Evolutionary conservation across 306 rosid species (phyloP).

Genomic region (Argentina anserina): DNA sequence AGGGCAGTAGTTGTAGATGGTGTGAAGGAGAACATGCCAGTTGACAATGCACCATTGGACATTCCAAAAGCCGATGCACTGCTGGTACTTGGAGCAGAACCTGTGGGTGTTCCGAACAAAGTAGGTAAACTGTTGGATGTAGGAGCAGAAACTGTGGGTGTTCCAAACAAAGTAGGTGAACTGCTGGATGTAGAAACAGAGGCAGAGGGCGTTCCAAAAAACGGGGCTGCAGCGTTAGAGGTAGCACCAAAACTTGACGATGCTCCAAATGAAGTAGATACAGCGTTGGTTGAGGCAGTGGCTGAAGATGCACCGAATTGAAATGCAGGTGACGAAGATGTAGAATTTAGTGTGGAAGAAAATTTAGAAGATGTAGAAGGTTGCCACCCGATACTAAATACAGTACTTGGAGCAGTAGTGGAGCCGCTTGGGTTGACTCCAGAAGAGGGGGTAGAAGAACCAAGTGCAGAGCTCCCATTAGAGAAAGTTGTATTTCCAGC

Average conservation of each 20-base stretch:
- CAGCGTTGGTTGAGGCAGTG: constrained; percentile 28
- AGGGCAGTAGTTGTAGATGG: constrained; percentile 42
- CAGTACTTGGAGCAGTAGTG: constrained; percentile 29
- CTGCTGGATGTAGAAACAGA: constrained; percentile 33
- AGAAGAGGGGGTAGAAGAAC: constrained; percentile 44
- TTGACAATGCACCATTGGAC: constrained; percentile 42
- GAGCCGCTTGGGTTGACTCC: constrained; percentile 47
- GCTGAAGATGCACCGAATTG: constrained; percentile 25
- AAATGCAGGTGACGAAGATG: neutral
- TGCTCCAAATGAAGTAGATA: constrained; percentile 46
- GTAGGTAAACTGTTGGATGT: constrained; percentile 23
- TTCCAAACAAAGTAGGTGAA: constrained; percentile 23
- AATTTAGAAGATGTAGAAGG: constrained; percentile 43
- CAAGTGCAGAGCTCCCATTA: constrained; percentile 55
- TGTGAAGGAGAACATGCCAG: constrained; percentile 54
- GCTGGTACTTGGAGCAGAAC: constrained; percentile 32
- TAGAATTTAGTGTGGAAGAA: constrained; percentile 19
- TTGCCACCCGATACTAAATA: constrained; percentile 57
- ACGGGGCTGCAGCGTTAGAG: neutral
- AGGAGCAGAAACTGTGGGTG: constrained; percentile 30
- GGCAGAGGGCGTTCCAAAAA: constrained; percentile 30
- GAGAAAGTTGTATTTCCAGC: constrained; percentile 42
- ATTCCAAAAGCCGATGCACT: constrained; percentile 47
- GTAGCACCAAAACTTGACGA: constrained; percentile 32
- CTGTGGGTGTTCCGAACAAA: constrained; percentile 31